Conservation (phyloP, 2,329 filamentous ascomycete species). For the Plectosphaerella plurivora region DNA sequence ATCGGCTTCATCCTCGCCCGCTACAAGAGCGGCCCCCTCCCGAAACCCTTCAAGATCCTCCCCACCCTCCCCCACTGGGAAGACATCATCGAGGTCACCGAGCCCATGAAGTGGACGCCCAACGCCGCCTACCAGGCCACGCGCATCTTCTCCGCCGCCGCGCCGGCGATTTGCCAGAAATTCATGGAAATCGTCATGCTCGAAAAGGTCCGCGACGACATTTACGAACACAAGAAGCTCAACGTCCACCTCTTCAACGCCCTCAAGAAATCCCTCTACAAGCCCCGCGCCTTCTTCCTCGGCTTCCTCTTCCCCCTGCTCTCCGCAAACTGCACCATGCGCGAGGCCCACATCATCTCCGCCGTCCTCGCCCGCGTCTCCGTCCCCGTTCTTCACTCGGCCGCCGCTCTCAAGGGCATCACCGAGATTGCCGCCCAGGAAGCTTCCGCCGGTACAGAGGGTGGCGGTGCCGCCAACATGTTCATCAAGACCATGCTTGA, state of each 20-base stretch:
- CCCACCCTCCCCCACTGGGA: constrained; percentile 92
- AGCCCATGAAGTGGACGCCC: constrained; percentile 68
- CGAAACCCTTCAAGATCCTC: constrained; percentile 96
- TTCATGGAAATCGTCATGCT: constrained; percentile 87
- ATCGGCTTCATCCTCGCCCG: constrained; percentile 84
- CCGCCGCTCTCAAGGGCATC: constrained; percentile 82
- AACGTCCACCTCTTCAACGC: constrained; percentile 95
- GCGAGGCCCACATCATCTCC: constrained; percentile 88
- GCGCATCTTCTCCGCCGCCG: constrained; percentile 84
- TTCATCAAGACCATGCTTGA: constrained; percentile 91
- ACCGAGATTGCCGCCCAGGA: constrained; percentile 94
- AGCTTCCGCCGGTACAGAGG: constrained; percentile 75
- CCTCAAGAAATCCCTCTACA: constrained; percentile 88
- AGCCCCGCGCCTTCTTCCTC: constrained; percentile 85
- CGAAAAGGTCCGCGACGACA: constrained; percentile 88
- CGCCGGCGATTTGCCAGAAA: constrained; percentile 72
- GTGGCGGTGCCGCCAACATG: constrained; percentile 87
- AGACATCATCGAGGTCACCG: constrained; percentile 78
- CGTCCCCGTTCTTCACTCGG: constrained; percentile 87
- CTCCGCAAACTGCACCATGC: constrained; percentile 78
- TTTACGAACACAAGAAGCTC: constrained; percentile 88
- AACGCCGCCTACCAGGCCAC: constrained; percentile 85
- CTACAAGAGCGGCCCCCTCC: constrained; percentile 94
- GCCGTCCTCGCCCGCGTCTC: constrained; percentile 81
- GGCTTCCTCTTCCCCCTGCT: constrained; percentile 91